Conservation (phyloP, 2,329 filamentous ascomycete genomes). For the Phaeosphaeria sp. region DNA sequence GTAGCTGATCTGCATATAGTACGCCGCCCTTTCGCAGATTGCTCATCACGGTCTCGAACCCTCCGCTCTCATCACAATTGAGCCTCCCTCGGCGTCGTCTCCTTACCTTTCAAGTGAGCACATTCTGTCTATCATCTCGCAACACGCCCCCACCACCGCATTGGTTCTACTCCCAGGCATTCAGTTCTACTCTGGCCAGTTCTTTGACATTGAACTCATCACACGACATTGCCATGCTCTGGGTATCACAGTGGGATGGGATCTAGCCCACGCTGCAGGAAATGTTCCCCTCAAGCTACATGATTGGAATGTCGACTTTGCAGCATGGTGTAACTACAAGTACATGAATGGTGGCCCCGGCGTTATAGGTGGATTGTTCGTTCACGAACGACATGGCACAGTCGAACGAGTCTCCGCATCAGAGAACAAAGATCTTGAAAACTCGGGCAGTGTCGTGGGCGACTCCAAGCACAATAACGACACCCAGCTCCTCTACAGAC, state of each 20-base stretch:
- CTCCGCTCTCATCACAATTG: conserved; percentile 75
- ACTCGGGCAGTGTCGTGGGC: conserved; percentile 27
- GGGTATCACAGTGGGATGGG: conserved; percentile 82
- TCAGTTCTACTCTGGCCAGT: conserved; percentile 91
- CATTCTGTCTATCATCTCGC: conserved; percentile 75
- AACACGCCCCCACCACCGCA: conserved; percentile 74
- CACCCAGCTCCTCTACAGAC: conserved; percentile 60
- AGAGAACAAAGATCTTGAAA: background rate
- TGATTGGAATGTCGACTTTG: conserved; percentile 91
- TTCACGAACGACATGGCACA: conserved; percentile 75
- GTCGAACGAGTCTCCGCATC: conserved; percentile 48
- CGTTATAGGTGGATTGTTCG: conserved; percentile 78
- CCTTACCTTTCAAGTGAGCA: conserved; percentile 73
- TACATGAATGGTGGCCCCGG: conserved; percentile 89
- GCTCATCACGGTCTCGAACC: conserved; percentile 70
- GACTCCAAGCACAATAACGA: conserved; percentile 9
- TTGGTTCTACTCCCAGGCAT: conserved; percentile 84
- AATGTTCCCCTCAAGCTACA: conserved; percentile 82
- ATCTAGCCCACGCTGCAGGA: conserved; percentile 84
- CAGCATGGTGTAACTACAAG: conserved; percentile 94
- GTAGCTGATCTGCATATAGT: conserved; percentile 55
- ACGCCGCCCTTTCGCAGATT: conserved; percentile 83
- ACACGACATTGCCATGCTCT: conserved; percentile 75
- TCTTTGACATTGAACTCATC: conserved; percentile 81
- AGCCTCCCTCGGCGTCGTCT: conserved; percentile 59